Evolutionary conservation across 2,329 filamentous ascomycete genomes (phyloP).

Genomic region (Penicillium sp.): DNA sequence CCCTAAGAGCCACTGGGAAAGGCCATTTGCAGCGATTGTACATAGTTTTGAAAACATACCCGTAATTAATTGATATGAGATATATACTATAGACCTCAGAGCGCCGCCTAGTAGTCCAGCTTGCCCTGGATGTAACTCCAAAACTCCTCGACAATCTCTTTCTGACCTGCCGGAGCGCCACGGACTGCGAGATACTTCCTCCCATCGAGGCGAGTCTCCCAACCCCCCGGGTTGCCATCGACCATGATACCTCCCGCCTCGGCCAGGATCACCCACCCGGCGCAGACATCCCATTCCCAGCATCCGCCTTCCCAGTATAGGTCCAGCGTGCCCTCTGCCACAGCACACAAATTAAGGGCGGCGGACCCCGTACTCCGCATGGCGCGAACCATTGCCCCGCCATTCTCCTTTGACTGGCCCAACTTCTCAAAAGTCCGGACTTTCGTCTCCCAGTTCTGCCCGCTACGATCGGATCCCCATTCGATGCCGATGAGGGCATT

Average conservation of each 20-base stretch:
- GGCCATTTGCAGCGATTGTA: conserved; percentile 3
- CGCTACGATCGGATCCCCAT: conserved; percentile 57
- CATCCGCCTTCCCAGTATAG: conserved; percentile 63
- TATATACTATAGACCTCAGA: neutral
- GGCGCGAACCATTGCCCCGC: conserved; percentile 60
- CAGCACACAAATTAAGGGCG: conserved; percentile 58
- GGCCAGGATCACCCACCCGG: conserved; percentile 57
- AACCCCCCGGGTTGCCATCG: conserved; percentile 56
- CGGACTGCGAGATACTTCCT: conserved; percentile 50
- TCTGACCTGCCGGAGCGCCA: conserved; percentile 35
- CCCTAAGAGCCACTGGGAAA: neutral
- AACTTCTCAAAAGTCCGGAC: conserved; percentile 50
- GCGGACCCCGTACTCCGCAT: conserved; percentile 55
- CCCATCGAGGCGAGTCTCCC: conserved; percentile 54
- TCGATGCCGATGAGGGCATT: conserved; percentile 55
- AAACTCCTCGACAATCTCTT: conserved; percentile 41
- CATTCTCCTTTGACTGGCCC: conserved; percentile 47
- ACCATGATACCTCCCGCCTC: conserved; percentile 59
- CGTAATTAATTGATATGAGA: conserved; percentile 5
- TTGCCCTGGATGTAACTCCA: conserved; percentile 39
- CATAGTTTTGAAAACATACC: conserved; percentile 13
- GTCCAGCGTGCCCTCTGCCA: conserved; percentile 55
- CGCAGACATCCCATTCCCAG: conserved; percentile 64
- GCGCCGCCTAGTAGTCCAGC: conserved; percentile 32
- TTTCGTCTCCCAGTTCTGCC: conserved; percentile 56